A percentile compares a stretch with the other conserved stretches of the same genome.
Conservation (phyloP, 331 rosid species). For the Prunus yedoensis region DNA sequence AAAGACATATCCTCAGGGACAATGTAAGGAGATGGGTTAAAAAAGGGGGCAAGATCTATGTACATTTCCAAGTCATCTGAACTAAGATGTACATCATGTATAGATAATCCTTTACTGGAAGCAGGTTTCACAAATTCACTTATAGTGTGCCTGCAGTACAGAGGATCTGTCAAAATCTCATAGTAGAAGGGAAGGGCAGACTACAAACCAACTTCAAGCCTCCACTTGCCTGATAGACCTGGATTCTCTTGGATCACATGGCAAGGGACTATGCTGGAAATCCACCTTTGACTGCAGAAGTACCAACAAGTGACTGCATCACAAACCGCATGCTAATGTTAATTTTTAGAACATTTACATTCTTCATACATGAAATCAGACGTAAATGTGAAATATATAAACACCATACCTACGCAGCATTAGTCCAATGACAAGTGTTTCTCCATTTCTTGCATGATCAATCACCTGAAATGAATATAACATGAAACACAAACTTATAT, state of each 20-base stretch:
- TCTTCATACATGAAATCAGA: conserved; percentile 20
- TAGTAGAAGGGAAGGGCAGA: conserved; percentile 27
- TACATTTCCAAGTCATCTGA: conserved; percentile 96
- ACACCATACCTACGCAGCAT: conserved; percentile 78
- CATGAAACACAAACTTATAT: conserved; percentile 25
- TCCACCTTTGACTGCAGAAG: conserved; percentile 87
- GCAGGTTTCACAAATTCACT: conserved; percentile 92
- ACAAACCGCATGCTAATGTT: conserved; percentile 27
- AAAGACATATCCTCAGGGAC: conserved; percentile 97
- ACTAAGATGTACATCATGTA: conserved; percentile 72
- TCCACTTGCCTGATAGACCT: conserved; percentile 54
- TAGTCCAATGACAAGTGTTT: conserved; percentile 80
- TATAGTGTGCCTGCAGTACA: conserved; percentile 61
- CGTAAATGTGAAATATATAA: not conserved
- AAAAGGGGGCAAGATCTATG: conserved; percentile 86
- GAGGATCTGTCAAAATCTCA: conserved; percentile 30
- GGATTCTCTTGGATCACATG: conserved; percentile 66
- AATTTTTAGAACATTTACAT: conserved; percentile 14
- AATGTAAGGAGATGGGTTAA: conserved; percentile 88
- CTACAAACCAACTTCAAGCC: conserved; percentile 17
- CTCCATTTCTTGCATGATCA: conserved; percentile 88
- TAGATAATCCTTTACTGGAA: conserved; percentile 80
- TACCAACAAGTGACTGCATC: conserved; percentile 83
- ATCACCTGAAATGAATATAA: conserved; percentile 58
- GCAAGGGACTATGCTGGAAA: conserved; percentile 91